phyloP scores from a whole-genome alignment of 176 grass and related monocot species.

The Puya raimondii region DNA sequence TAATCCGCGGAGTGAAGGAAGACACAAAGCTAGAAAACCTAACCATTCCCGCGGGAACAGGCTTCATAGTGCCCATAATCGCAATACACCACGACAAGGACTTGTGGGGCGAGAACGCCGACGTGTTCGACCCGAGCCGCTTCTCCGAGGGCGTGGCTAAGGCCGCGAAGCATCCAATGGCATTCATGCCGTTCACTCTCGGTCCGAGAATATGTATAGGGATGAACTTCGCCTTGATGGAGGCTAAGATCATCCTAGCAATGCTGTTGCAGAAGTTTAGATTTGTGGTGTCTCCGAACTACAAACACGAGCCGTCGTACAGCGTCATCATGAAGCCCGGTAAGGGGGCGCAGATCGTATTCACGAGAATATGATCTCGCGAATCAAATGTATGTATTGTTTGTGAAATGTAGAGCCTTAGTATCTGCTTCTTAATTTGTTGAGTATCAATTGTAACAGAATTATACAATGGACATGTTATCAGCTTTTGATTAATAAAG shows the following conservation, averaged over 20 bases:
- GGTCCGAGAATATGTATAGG: neutral
- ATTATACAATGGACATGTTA: too few relatives aligned
- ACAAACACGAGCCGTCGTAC: neutral
- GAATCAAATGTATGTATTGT: too few relatives aligned
- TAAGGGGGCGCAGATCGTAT: too few relatives aligned
- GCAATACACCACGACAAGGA: neutral
- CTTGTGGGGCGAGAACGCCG: neutral
- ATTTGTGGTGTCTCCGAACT: neutral
- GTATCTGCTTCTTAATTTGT: too few relatives aligned
- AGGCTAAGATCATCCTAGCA: neutral
- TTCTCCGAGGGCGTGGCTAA: neutral
- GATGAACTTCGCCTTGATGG: neutral
- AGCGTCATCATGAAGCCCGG: too few relatives aligned
- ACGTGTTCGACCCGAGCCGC: neutral
- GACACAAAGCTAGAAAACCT: neutral
- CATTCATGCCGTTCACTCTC: neutral
- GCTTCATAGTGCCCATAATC: neutral
- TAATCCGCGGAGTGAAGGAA: neutral
- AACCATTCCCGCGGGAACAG: neutral
- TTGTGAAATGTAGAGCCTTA: too few relatives aligned
- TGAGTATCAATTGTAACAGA: too few relatives aligned
- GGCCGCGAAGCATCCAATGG: neutral
- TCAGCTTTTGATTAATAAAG: too few relatives aligned
- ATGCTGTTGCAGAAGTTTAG: neutral
- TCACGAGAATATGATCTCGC: too few relatives aligned